Base-by-base conservation (phyloP, 768 basidiomycete genomes). In the Daedaleopsis sinensis region DNA sequence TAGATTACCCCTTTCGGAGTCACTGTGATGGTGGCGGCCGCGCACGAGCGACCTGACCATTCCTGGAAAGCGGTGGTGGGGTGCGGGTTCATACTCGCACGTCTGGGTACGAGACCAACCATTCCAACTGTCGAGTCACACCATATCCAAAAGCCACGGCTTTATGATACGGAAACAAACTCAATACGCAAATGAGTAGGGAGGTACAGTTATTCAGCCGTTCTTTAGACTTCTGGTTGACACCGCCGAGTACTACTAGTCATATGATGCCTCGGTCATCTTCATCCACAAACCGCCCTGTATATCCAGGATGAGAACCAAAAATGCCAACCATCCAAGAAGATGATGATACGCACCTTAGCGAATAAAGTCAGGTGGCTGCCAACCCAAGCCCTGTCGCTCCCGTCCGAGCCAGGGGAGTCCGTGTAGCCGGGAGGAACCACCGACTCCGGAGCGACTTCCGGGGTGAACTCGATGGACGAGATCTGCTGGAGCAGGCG, bases 401-500 rank as follows among this genome's bases (percentile, higher is more conserved):
- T 70, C 21, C 67, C 67, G 39, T 68, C 63, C 39, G 66, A 59
- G 32, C 62, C 59, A 11, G 61, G 48, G n/a, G 66, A 67, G 12
- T 64, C 56, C 27, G 65, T 55, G 43, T 63, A 68, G 13, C 63
- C 67, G 12, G 66, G 64, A 1, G 68, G 66, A 3, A 57, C 37
- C 12, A 67, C 59, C 12, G 66, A 59, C 21, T 65, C 64, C 12
- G 73, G 69, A 0, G 70, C 58, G 16, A 65, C 71, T 12, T 71
- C 73, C 1, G 65, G 69, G 2, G 57, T 60, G 37, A 67, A 60
- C 18, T 52, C 38, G 47, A 75, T 66, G 12, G 56, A 38, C n/a
- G 79, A 76, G 64, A 85, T 79, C 9, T 77, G 72, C 68, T 87
- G 85, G 35, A 86, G 65, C 1, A 86, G 71, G 13, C 84, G 81